These are phyloP conservation scores for Pyrenophora graminea DNA, from an alignment of 2,329 filamentous ascomycete genomes.

Conservation along the genomic window DNA sequence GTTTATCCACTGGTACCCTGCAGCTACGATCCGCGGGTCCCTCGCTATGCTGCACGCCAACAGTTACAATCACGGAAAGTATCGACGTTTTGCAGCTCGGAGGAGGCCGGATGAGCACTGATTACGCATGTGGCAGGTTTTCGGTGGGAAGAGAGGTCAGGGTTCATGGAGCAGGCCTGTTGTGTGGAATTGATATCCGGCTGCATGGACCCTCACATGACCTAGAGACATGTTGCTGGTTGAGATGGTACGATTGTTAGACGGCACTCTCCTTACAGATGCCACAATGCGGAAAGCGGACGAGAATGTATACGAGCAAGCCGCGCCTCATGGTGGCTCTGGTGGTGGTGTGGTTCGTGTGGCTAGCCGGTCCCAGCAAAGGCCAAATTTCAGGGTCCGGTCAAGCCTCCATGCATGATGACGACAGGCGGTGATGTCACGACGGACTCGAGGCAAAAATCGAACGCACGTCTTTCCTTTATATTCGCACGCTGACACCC, in stretches of 20 bases:
- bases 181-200: conserved; percentile 6
- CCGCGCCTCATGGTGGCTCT: neutral
- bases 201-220: neutral
- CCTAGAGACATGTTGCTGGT: too few species aligned
- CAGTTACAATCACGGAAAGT: conserved; percentile 11
- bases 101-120: conserved; percentile 22
- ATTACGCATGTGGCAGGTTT: conserved; percentile 22
- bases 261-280: neutral
- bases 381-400: conserved; percentile 22
- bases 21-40: conserved; percentile 14
- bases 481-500: conserved; percentile 26
- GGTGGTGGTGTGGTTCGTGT: conserved; percentile 4
- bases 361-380: conserved; percentile 3
- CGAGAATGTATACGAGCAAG: neutral
- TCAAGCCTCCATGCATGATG: conserved; percentile 31
- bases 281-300: neutral
- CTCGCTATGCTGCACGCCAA: conserved; percentile 7
- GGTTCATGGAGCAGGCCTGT: conserved; percentile 7
- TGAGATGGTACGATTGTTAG: too few species aligned
- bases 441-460: conserved; percentile 27
- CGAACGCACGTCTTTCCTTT: conserved; percentile 21
- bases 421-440: conserved; percentile 34
- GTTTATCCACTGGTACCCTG: conserved; percentile 8
- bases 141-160: conserved; percentile 5
- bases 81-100: conserved; percentile 19